A percentile compares a stretch with the other conserved stretches of the same genome.
phyloP scores from a whole-genome alignment of 805 yeast species.

The Zygosaccharomyces siamensis region DNA sequence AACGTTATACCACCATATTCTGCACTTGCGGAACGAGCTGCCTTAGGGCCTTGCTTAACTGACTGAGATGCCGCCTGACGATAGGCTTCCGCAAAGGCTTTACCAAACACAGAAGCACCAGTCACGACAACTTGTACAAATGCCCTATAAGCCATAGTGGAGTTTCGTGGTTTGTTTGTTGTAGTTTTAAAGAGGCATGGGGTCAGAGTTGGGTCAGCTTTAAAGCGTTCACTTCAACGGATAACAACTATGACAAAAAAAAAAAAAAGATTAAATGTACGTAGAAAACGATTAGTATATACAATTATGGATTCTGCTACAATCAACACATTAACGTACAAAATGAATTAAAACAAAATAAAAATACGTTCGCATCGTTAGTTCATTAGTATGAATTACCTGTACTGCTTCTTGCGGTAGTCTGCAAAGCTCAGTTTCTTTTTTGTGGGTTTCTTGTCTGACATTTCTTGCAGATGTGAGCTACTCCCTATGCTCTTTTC shows the following conservation, averaged over 20 bases:
- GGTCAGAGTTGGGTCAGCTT: not conserved
- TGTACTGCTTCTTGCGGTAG: constrained; percentile 30
- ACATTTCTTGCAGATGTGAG: constrained; percentile 6
- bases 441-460: constrained; percentile 16
- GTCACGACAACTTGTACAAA: constrained; percentile 85
- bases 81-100: constrained; percentile 95
- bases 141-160: constrained; percentile 77
- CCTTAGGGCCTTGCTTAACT: constrained; percentile 59
- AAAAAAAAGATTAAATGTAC: not conserved
- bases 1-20: constrained; percentile 71
- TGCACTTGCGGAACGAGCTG: constrained; percentile 37
- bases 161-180: not conserved
- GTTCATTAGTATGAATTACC: not conserved
- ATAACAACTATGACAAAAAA: not conserved
- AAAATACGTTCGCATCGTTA: not conserved
- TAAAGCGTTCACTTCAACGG: not conserved
- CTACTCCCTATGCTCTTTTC: constrained; percentile 4
- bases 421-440: constrained; percentile 38
- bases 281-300: not conserved
- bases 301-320: too few species aligned
- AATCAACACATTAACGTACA: too few species aligned
- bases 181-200: not conserved
- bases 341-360: too few species aligned
- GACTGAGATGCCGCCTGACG: constrained; percentile 93
- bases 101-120: constrained; percentile 93